These are phyloP conservation scores for Oryza punctata DNA, from an alignment of 176 grass and related monocot genomes.

Conservation along the genomic window DNA sequence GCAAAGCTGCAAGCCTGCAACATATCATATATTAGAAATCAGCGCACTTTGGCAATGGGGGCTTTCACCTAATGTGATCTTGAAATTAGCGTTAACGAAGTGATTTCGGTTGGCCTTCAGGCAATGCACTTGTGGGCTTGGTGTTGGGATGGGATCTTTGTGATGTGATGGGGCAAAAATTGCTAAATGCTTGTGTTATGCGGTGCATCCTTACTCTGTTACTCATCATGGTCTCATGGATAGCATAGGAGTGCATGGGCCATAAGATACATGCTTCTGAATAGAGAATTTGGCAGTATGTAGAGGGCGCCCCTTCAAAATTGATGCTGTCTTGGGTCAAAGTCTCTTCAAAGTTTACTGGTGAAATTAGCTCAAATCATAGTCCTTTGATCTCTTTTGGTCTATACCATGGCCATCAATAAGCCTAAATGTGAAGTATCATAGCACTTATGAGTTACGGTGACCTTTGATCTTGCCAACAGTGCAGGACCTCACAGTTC, in stretches of 20 bases:
- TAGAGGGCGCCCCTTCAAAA: too few relatives aligned
- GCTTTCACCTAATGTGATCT: not conserved
- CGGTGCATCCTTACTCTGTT: not conserved
- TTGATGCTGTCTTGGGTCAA: too few relatives aligned
- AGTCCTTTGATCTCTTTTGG: not conserved
- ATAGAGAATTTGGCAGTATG: not conserved
- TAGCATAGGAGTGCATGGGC: not conserved
- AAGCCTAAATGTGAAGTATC: not conserved
- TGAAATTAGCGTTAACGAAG: not conserved
- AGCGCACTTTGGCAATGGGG: not conserved
- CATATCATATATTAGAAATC: not conserved
- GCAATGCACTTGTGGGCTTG: not conserved
- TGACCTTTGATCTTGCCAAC: not conserved
- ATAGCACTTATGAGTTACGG: not conserved
- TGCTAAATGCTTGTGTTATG: not conserved
- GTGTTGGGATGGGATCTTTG: conserved; percentile 6
- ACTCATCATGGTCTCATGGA: not conserved
- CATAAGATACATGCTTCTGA: not conserved
- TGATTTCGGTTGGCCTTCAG: not conserved
- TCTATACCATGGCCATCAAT: not conserved
- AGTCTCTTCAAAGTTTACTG: not conserved
- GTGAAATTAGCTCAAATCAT: not conserved
- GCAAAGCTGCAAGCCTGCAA: not conserved
- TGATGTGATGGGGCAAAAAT: not conserved
- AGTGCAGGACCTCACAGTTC: not conserved